Evolutionary conservation across 179 eudicot species (phyloP), one percentile per base, ranked within the genome.

Genomic region (Camellia oleifera): DNA sequence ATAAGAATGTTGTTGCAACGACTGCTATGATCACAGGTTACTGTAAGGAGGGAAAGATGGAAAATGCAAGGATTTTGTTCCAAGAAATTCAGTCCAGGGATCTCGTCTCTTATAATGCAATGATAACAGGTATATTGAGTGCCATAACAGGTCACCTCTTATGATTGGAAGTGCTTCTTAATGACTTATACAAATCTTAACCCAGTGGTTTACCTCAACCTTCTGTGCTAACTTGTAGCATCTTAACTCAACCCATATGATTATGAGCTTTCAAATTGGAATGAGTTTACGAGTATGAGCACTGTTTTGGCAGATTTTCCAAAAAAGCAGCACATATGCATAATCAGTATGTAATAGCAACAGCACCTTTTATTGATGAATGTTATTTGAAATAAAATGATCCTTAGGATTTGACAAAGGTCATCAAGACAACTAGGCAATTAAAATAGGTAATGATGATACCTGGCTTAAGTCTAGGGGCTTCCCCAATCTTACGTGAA

Each of bases 11-110:
- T 53, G 79, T 85, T 78, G 85, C 87, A 20, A 5, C 52, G 20
- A 85, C 85, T 17, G 87, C 88, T 46, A 85, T 87, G 90, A 80
- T 88, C 79, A 84, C 74, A 2, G 87, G 87, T 4, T 80, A 74
- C 46, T 82, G 83, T 64, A 82, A 82, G 74, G 85, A 86, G 78
- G 87, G 85, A 74, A 84, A 75, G 75, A 74, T 82, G 83, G 89
- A 86, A 69, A 80, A 77, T 13, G 88, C 86, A 1, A 82, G 87
- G 73, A 58, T 63, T 62, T 64, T 86, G 83, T 86, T 86, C 69
- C 85, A 86, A 17, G 72, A 74, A 62, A 81, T 86, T 77, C 50
- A 40, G 69, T 67, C 57, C 42, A 85, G 52, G 73, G 90, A 88
- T 79, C 61, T 61, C 56, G 80, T 81, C 66, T 78, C 84, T 66